Conservation (phyloP, 225 moss, liverwort and hornwort genomes). For the Thuidium tamariscinum region DNA sequence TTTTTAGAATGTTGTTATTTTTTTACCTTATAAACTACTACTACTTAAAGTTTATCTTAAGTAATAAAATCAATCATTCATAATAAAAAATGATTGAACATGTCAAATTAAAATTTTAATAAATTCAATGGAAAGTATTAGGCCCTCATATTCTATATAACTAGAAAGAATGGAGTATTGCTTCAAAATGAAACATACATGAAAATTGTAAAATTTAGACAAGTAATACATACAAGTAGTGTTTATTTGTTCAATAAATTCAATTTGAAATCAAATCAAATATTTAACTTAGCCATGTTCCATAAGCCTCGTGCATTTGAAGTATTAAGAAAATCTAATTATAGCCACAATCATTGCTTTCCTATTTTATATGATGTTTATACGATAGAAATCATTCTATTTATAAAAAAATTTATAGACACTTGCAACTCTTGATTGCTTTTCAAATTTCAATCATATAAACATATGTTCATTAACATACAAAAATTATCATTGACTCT, state of each 20-base stretch:
- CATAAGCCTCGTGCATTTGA: not conserved
- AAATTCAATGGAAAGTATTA: too few relatives aligned
- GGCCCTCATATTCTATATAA: fast-evolving
- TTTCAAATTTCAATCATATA: not conserved
- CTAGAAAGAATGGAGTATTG: too few relatives aligned
- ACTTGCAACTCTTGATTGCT: not conserved
- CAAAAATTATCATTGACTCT: not conserved
- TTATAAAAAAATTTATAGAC: too few relatives aligned
- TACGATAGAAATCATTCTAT: not conserved
- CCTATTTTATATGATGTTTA: not conserved
- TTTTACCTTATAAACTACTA: not conserved
- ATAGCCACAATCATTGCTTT: not conserved
- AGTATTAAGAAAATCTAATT: not conserved
- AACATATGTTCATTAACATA: not conserved
- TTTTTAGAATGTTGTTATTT: fast-evolving
- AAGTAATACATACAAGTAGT: fast-evolving
- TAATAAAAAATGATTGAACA: not conserved
- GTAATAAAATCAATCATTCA: fast-evolving
- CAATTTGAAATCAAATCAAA: not conserved
- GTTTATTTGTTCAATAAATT: not conserved
- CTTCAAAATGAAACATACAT: not conserved
- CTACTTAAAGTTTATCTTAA: too few relatives aligned
- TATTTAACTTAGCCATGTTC: too few relatives aligned
- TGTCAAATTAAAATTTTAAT: fast-evolving
- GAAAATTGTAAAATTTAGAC: not conserved